phyloP scores from a whole-genome alignment of 192 early-diverging fungal genomes.

The Backusella macrospora region DNA sequence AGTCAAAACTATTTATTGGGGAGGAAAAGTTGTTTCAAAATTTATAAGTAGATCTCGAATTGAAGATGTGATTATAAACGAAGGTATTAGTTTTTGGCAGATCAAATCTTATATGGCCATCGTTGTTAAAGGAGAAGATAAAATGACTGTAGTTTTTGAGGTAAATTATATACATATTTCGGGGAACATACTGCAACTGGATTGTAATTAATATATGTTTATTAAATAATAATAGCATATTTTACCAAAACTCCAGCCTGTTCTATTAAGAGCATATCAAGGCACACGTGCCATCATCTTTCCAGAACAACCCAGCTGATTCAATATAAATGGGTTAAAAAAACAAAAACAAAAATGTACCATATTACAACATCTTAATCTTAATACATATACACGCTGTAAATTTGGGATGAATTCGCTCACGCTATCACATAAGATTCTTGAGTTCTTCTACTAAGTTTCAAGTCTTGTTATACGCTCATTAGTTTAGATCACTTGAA shows the following conservation, averaged over 20 bases:
- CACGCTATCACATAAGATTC: too few species aligned
- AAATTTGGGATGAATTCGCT: too few species aligned
- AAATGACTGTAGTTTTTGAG: constrained; percentile 73
- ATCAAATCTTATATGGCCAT: constrained; percentile 75
- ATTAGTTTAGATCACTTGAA: too few species aligned
- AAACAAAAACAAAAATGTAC: background rate
- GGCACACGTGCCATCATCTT: constrained; percentile 57
- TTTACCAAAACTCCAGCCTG: constrained; percentile 47
- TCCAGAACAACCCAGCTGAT: constrained; percentile 29
- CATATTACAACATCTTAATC: too few species aligned
- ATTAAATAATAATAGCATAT: constrained; percentile 44
- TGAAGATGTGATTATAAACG: constrained; percentile 73
- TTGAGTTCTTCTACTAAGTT: too few species aligned
- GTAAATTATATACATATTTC: constrained; percentile 38
- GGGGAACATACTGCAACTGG: background rate
- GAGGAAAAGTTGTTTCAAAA: constrained; percentile 46
- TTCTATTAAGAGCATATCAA: constrained; percentile 54
- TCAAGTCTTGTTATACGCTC: too few species aligned
- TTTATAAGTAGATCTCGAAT: constrained; percentile 72
- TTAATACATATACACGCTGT: too few species aligned
- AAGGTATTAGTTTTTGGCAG: constrained; percentile 73
- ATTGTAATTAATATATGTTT: background rate
- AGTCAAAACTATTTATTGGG: constrained; percentile 58
- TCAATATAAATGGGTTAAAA: background rate
- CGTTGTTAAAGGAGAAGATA: constrained; percentile 59